Base-by-base conservation (phyloP, 2,329 filamentous ascomycete genomes). In the Rhynchosporium graminicola region DNA sequence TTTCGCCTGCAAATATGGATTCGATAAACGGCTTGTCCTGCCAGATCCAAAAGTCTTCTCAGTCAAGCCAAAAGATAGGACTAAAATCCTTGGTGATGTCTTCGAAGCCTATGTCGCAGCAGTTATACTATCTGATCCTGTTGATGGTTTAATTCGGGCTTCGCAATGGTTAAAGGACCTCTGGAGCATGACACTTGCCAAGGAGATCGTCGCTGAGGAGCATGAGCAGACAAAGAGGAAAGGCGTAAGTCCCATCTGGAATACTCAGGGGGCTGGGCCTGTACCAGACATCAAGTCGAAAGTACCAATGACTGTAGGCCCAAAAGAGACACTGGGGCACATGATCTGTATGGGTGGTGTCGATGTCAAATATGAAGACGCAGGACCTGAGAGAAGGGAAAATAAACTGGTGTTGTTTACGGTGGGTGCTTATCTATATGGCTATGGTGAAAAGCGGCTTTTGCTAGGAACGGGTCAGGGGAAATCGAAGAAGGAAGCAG, bases 81-180 rank as follows among this genome's bases (percentile, higher is more conserved):
- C 79, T 13, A 97, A 97, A 75, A 86, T 92, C 9, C 81, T 90
- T 61, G 93, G 88, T 8, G 94, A 98, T 73, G 82, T 97, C 20
- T 96, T 97, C 70, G 94, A 98, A 74, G 90, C 94, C 0, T 97
- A 96, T 69, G 85, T 96, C 15, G 93, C 90, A 8, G 93, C 89
- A 3, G 77, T 93, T 5, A 83, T 96, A 40, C 77, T 91, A 2
- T 87, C 88, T 0, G 84, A 92, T 69, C 80, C 85, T 0, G 75
- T 78, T 3, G 74, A 84, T 52, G 92, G 93, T 0, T 82, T 89
- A 52, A 66, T 75, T 7, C 80, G 80, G 1, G 87, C 83, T 1
- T 82, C 88, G 57, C 74, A 80, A 13, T 98, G 92, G 92, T 77
- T 97, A 51, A 87, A 85, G 57, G 77, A 81, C 7, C 78, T 97